These are phyloP conservation scores for Athelia sp. DNA, from an alignment of 1,284 basidiomycete species.

Conservation along the genomic window DNA sequence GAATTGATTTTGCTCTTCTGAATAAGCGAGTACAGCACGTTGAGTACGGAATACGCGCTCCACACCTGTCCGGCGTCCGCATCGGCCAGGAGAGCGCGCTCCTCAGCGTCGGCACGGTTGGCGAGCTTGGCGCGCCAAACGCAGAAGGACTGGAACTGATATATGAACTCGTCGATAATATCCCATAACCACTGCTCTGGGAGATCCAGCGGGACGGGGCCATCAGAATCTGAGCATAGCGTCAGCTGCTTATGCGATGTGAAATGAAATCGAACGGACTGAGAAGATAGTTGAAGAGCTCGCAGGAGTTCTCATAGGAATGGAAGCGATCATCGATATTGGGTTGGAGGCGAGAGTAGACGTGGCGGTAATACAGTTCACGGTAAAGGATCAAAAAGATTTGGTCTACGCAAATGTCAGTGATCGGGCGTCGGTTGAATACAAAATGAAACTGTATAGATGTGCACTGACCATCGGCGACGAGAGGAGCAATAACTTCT, in stretches of 20 bases:
- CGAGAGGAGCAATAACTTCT: conserved; percentile 90
- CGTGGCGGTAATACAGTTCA: conserved; percentile 91
- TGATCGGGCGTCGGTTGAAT: conserved; percentile 1
- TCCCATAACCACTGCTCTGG: conserved; percentile 99
- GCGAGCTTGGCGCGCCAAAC: conserved; percentile 86
- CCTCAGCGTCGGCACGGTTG: conserved; percentile 88
- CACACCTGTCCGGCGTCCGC: conserved; percentile 81
- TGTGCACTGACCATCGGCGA: conserved; percentile 74
- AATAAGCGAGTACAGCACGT: conserved; percentile 96
- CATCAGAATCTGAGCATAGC: conserved; percentile 74
- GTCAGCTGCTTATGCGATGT: neutral
- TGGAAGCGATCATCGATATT: conserved; percentile 98
- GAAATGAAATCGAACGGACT: conserved; percentile 37
- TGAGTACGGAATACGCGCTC: conserved; percentile 96
- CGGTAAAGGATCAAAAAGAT: conserved; percentile 96
- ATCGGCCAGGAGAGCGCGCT: conserved; percentile 54
- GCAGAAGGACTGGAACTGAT: conserved; percentile 96
- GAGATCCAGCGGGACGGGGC: conserved; percentile 86
- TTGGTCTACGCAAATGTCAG: conserved; percentile 69
- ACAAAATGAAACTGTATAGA: conserved; percentile 1
- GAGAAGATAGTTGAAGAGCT: conserved; percentile 93
- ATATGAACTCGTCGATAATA: conserved; percentile 99
- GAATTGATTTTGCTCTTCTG: conserved; percentile 97
- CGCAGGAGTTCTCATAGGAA: conserved; percentile 98
- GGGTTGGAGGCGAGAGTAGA: conserved; percentile 92